Conservation (phyloP, 2,329 filamentous ascomycete genomes). For the Colletotrichum siamense region DNA sequence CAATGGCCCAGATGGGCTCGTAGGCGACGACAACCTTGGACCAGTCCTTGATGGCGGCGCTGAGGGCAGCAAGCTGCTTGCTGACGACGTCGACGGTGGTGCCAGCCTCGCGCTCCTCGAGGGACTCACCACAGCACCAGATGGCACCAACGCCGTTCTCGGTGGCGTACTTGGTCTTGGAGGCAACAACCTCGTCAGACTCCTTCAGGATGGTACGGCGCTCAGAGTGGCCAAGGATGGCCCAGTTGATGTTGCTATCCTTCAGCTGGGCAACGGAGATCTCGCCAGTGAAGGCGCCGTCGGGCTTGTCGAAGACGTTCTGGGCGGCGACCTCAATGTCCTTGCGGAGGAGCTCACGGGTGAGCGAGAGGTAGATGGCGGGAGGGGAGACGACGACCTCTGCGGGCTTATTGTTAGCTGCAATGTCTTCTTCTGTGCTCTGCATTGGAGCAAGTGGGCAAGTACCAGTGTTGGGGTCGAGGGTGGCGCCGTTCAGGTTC, state of each 20-base stretch:
- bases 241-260: constrained; percentile 88
- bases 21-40: constrained; percentile 95
- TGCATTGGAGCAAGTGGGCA: constrained; percentile 23
- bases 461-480: constrained; percentile 78
- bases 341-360: constrained; percentile 77
- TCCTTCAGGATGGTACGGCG: constrained; percentile 89
- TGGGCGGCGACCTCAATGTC: constrained; percentile 89
- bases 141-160: constrained; percentile 90
- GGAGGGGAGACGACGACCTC: constrained; percentile 97
- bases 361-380: constrained; percentile 85
- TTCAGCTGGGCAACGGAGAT: constrained; percentile 91
- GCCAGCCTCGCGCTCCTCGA: constrained; percentile 87
- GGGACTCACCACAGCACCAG: constrained; percentile 94
- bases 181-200: constrained; percentile 82
- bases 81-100: constrained; percentile 89
- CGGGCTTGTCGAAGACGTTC: constrained; percentile 97
- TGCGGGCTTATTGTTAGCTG: constrained; percentile 38
- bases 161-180: constrained; percentile 92
- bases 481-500: constrained; percentile 84
- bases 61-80: constrained; percentile 82
- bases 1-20: constrained; percentile 97
- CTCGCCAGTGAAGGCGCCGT: constrained; percentile 96
- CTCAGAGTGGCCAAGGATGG: constrained; percentile 93
- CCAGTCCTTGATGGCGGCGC: constrained; percentile 83
- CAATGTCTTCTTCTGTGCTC: not conserved